A percentile compares a stretch with the other conserved stretches of the same genome.
phyloP scores from a whole-genome alignment of 1,284 basidiomycete species.

The Kalmanozyma brasiliensis region DNA sequence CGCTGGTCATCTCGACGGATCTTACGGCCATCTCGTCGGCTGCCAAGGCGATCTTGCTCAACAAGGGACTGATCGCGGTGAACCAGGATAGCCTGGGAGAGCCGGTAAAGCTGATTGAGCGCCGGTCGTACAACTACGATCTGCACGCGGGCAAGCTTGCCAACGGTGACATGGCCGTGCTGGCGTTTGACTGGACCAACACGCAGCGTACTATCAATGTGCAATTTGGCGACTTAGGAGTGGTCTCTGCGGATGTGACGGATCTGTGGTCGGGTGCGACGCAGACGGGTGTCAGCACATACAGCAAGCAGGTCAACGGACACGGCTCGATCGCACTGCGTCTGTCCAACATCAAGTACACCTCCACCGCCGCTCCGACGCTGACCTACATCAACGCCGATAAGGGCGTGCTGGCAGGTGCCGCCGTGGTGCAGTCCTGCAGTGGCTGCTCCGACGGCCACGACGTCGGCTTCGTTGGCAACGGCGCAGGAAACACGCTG shows the following conservation, averaged over 20 bases:
- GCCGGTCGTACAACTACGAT: slow-evolving; percentile 40
- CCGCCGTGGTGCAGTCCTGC: slow-evolving; percentile 17
- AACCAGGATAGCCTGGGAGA: slow-evolving; percentile 56
- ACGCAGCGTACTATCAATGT: slow-evolving; percentile 25
- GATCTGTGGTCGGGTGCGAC: slow-evolving; percentile 35
- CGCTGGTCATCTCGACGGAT: slow-evolving; percentile 66
- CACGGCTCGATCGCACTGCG: slow-evolving; percentile 43
- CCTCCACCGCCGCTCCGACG: slow-evolving; percentile 5
- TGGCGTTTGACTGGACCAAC: slow-evolving; percentile 43
- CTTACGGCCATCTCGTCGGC: slow-evolving; percentile 43
- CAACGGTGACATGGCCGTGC: slow-evolving; percentile 48
- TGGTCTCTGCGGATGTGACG: slow-evolving; percentile 33
- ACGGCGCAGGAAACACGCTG: slow-evolving; percentile 17
- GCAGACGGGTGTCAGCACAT: slow-evolving; percentile 17
- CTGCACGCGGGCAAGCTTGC: slow-evolving; percentile 35
- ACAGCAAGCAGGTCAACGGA: slow-evolving; percentile 27
- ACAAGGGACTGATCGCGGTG: slow-evolving; percentile 57
- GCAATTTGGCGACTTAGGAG: slow-evolving; percentile 37
- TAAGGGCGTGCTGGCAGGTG: slow-evolving; percentile 16
- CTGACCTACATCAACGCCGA: slow-evolving; percentile 39
- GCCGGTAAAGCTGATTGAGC: slow-evolving; percentile 52
- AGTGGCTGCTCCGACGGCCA: slow-evolving; percentile 33
- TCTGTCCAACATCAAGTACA: slow-evolving; percentile 29
- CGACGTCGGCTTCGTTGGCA: slow-evolving; percentile 39
- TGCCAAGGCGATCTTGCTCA: slow-evolving; percentile 52